Evolutionary conservation across 352 stramenopile species (phyloP), one percentile per base, ranked within the genome.

Genomic region (Globisporangium iwayamae): DNA sequence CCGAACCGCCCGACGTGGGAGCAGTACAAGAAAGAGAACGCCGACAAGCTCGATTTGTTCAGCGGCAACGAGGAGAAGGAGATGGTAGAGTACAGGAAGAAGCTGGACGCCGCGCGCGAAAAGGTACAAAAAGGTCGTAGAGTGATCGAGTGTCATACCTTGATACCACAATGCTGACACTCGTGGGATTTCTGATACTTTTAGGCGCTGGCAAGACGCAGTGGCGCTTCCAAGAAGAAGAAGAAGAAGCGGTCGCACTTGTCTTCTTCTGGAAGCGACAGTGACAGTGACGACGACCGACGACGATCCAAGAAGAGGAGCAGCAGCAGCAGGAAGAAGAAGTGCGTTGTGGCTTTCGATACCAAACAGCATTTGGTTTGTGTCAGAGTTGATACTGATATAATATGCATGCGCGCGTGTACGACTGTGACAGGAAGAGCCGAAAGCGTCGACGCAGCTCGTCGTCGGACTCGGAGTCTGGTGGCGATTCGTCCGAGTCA

Each of bases 11-110:
- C 95, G 28, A 98, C 93, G 41, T 98, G 95, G 95, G 95, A 98
- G 71, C 89, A 98, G 60, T 98, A 97, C 77, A 98, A 98, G 74
- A 97, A 96, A 67, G 91, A 98, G 63, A 98, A 98, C 65, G 82
- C 94, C 20, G 93, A 98, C 69, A 98, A 97, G 69, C 72, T 98
- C 20, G 87, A 98, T 61, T 65, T 98, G 51, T 59, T 68, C 52
- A 86, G 59, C 16, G 79, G 81, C 30, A 85, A 91, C 22, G 90
- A 96, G 66, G 79, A 96, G 62, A 94, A 96, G 64, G 91, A 98
- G 69, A 98, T 98, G 95, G 80, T 93, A 59, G 90, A 88, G 47
- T 98, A 98, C 76, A 75, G 94, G 43, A 93, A 93, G 66, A 81
- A 98, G 66, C 74, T 98, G 7, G 95, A 98, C 68, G 79, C 89